Conservation (phyloP, 2,329 filamentous ascomycete species). For the Scopulariopsis brevicaulis region DNA sequence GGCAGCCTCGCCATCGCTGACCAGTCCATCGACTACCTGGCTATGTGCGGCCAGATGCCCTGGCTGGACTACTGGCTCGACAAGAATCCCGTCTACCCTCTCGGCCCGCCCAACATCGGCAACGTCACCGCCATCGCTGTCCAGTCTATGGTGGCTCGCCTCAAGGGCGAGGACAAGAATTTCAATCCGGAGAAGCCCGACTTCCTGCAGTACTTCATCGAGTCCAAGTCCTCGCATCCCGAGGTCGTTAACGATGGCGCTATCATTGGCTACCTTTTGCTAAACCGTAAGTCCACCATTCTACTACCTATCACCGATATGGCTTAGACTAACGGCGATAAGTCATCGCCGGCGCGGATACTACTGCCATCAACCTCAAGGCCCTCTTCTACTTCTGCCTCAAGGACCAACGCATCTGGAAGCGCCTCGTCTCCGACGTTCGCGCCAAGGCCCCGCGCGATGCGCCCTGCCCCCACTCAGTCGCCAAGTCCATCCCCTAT, state of each 20-base stretch:
- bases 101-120: slow-evolving; percentile 11
- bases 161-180: slow-evolving; percentile 4
- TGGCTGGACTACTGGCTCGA: slow-evolving; percentile 15
- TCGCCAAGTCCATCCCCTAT: slow-evolving; percentile 12
- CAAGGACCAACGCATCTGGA: slow-evolving; percentile 15
- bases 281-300: slow-evolving; percentile 9
- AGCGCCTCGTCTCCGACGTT: slow-evolving; percentile 9
- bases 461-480: slow-evolving; percentile 10
- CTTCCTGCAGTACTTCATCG: slow-evolving; percentile 22
- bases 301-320: neutral
- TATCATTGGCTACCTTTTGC: slow-evolving; percentile 20
- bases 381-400: slow-evolving; percentile 25
- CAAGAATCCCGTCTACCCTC: slow-evolving; percentile 15
- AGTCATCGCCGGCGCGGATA: slow-evolving; percentile 24
- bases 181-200: slow-evolving; percentile 10
- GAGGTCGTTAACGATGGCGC: slow-evolving; percentile 22
- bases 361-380: slow-evolving; percentile 20
- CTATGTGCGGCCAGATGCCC: slow-evolving; percentile 14
- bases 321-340: neutral
- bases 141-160: slow-evolving; percentile 3
- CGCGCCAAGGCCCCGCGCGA: slow-evolving; percentile 15
- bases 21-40: slow-evolving; percentile 17
- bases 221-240: slow-evolving; percentile 19
- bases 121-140: slow-evolving; percentile 8
- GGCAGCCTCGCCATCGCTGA: slow-evolving; percentile 7